Evolutionary conservation across 2,329 filamentous ascomycete species (phyloP).

Genomic region (Elsinoe perseae): DNA sequence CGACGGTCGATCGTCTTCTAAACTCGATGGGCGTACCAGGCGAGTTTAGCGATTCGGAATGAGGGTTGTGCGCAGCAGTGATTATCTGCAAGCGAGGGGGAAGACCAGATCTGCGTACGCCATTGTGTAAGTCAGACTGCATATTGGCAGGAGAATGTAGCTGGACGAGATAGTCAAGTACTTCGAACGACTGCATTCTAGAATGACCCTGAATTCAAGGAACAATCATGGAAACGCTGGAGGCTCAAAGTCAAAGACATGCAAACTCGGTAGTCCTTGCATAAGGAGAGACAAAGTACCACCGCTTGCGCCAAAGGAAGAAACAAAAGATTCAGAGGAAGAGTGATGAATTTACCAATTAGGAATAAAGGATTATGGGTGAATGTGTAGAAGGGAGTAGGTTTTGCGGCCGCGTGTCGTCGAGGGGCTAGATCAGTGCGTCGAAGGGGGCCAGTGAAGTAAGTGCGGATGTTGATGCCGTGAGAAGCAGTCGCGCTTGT

Average conservation of each 20-base stretch:
- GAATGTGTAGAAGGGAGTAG: background rate
- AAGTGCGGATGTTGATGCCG: conserved; percentile 9
- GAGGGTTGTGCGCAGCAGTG: background rate
- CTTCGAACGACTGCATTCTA: conserved; percentile 3
- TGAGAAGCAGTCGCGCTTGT: background rate
- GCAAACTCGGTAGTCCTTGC: background rate
- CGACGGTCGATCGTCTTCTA: conserved; percentile 1
- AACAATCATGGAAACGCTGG: background rate
- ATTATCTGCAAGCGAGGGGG: background rate
- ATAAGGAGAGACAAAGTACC: background rate
- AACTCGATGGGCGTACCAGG: conserved; percentile 5
- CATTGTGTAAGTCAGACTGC: conserved; percentile 15
- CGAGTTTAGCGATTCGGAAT: background rate
- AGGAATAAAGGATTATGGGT: background rate
- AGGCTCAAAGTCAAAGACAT: background rate
- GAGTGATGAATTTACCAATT: conserved; percentile 7
- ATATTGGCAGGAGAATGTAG: background rate
- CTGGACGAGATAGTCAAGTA: background rate
- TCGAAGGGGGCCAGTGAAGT: no score
- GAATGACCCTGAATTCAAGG: background rate
- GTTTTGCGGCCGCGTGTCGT: conserved; percentile 2
- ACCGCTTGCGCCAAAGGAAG: background rate
- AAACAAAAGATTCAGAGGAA: background rate
- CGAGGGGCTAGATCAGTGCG: no score
- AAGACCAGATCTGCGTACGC: background rate